Conservation (phyloP, 352 stramenopile genomes). For the Pythium monospermum region DNA sequence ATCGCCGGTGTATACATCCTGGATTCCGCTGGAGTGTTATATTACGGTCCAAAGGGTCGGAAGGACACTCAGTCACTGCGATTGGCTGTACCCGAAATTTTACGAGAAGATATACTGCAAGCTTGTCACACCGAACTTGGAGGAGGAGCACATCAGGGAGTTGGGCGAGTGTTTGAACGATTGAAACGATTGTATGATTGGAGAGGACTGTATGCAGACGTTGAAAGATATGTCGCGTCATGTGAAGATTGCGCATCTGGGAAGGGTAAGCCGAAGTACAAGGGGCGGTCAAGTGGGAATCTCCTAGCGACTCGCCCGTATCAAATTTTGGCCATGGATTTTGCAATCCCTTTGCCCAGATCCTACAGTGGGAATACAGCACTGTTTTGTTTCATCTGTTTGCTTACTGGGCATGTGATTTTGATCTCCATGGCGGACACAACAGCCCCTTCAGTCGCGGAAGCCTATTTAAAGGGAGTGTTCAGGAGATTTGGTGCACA, state of each 20-base stretch:
- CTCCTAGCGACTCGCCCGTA: conserved; percentile 16
- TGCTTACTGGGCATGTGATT: conserved; percentile 16
- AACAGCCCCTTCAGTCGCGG: conserved; percentile 18
- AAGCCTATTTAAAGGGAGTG: conserved; percentile 17
- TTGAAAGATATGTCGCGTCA: conserved; percentile 1
- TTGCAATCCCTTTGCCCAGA: conserved; percentile 20
- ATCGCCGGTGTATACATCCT: neutral
- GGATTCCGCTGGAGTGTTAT: neutral
- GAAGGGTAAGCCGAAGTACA: conserved; percentile 4
- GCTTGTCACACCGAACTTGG: conserved; percentile 17
- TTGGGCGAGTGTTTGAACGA: neutral
- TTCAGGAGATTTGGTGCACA: conserved; percentile 13
- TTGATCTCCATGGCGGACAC: conserved; percentile 9
- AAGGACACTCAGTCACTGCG: neutral
- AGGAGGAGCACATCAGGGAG: conserved; percentile 19
- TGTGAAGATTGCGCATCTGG: conserved; percentile 19
- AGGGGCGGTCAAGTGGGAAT: neutral
- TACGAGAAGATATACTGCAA: neutral
- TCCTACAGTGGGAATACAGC: conserved; percentile 25
- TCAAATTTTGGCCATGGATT: conserved; percentile 26
- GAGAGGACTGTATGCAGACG: conserved; percentile 4
- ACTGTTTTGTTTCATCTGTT: conserved; percentile 21
- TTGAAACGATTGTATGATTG: conserved; percentile 9
- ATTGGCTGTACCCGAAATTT: neutral
- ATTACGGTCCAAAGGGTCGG: neutral